Evolutionary conservation across 495 filamentous ascomycete species (phyloP).

Genomic region (Terfezia claveryi): DNA sequence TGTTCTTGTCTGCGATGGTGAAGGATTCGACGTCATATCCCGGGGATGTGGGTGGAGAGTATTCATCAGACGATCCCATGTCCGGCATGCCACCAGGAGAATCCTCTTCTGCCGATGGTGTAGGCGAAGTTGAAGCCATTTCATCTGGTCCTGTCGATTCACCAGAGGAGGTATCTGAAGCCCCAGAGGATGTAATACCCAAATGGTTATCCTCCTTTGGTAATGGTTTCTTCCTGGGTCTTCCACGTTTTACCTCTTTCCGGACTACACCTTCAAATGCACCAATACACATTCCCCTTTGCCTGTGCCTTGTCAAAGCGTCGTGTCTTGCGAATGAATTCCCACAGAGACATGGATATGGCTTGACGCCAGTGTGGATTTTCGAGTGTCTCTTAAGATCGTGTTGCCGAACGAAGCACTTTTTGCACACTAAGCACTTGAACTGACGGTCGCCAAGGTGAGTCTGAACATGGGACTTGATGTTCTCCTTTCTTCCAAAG

Average conservation of each 20-base stretch:
- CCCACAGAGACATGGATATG: conserved; percentile 75
- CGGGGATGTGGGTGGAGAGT: neutral
- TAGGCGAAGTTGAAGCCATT: neutral
- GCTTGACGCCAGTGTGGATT: conserved; percentile 84
- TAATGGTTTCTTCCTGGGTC: conserved; percentile 36
- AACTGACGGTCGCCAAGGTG: conserved; percentile 90
- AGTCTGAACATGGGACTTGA: conserved; percentile 91
- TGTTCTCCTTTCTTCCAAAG: conserved; percentile 90
- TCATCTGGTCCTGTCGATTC: neutral
- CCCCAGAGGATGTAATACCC: neutral
- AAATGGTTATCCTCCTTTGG: conserved; percentile 43
- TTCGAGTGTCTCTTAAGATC: conserved; percentile 93
- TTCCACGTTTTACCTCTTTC: conserved; percentile 42
- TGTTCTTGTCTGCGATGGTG: neutral
- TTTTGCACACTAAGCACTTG: conserved; percentile 66
- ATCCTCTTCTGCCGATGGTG: neutral
- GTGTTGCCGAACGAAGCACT: conserved; percentile 89
- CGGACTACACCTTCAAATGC: conserved; percentile 66
- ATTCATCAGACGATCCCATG: neutral
- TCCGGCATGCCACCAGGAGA: neutral
- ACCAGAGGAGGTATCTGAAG: neutral
- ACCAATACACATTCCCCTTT: conserved; percentile 84
- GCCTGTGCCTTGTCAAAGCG: conserved; percentile 78
- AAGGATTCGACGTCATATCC: neutral
- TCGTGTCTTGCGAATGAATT: conserved; percentile 84